phyloP scores from a whole-genome alignment of 352 stramenopile species.

The Globisporangium ultimum region DNA sequence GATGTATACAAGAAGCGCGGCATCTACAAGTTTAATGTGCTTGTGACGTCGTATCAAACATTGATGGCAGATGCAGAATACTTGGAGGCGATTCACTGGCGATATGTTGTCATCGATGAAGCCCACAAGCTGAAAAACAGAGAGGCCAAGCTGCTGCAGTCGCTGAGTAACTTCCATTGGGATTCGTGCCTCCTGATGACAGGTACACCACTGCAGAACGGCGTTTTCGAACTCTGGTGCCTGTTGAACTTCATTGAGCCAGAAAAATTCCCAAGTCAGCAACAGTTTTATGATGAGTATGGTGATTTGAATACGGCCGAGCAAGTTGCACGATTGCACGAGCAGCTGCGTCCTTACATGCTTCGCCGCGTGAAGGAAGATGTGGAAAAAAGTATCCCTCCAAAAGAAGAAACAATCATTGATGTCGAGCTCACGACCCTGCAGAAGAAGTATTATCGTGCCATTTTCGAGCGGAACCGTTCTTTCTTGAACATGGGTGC shows the following conservation, averaged over 20 bases:
- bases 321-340: constrained; percentile 96
- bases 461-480: constrained; percentile 99
- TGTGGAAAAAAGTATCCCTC: constrained; percentile 99
- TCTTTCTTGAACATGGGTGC: constrained; percentile 87
- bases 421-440: constrained; percentile 99
- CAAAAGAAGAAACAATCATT: constrained; percentile 99
- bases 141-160: constrained; percentile 91
- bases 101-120: constrained; percentile 98
- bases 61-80: constrained; percentile 94
- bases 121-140: constrained; percentile 99
- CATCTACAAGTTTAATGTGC: constrained; percentile 94
- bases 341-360: constrained; percentile 98
- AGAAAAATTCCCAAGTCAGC: constrained; percentile 93
- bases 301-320: constrained; percentile 94
- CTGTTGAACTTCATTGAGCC: constrained; percentile 99
- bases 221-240: constrained; percentile 99
- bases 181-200: constrained; percentile 95
- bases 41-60: constrained; percentile 97
- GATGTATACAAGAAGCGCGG: constrained; percentile 68
- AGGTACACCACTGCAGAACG: constrained; percentile 98
- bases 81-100: constrained; percentile 93
- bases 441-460: constrained; percentile 96
- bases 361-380: constrained; percentile 99
- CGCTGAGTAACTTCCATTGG: constrained; percentile 82
- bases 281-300: constrained; percentile 96